phyloP scores from a whole-genome alignment of 805 yeast genomes.

The Sporopachydermia lactativora region DNA sequence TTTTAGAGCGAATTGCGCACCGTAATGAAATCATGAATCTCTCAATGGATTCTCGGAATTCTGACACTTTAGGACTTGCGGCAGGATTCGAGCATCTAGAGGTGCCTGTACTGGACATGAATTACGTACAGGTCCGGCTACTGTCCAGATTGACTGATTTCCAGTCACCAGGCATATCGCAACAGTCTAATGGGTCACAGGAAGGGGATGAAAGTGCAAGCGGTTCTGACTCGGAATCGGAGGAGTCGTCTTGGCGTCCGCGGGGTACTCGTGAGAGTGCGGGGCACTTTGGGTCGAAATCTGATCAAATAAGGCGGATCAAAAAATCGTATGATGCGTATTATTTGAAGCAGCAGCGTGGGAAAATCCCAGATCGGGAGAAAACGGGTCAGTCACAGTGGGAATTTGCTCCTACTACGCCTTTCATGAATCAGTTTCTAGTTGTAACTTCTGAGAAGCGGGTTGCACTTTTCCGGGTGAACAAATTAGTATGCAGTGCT shows the following conservation, averaged over 20 bases:
- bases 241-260: background rate
- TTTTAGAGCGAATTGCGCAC: background rate
- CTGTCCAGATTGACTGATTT: background rate
- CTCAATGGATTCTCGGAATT: background rate
- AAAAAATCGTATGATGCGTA: constrained; percentile 2
- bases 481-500: constrained; percentile 2
- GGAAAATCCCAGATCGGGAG: background rate
- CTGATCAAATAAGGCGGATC: constrained; percentile 2
- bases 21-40: background rate
- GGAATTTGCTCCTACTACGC: constrained; percentile 2
- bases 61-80: constrained; percentile 1
- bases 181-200: background rate
- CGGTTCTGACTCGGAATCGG: background rate
- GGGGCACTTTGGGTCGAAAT: background rate
- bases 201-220: background rate
- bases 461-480: background rate
- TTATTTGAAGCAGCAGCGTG: constrained; percentile 2
- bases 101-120: constrained; percentile 2
- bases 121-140: background rate
- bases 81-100: background rate
- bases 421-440: background rate
- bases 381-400: background rate
- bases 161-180: background rate
- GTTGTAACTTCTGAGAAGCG: background rate
- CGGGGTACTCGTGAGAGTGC: background rate